Evolutionary conservation across 73 alveolate genomes (phyloP), one percentile per base, ranked within the genome.

Genomic region (Uronychia binucleata): DNA sequence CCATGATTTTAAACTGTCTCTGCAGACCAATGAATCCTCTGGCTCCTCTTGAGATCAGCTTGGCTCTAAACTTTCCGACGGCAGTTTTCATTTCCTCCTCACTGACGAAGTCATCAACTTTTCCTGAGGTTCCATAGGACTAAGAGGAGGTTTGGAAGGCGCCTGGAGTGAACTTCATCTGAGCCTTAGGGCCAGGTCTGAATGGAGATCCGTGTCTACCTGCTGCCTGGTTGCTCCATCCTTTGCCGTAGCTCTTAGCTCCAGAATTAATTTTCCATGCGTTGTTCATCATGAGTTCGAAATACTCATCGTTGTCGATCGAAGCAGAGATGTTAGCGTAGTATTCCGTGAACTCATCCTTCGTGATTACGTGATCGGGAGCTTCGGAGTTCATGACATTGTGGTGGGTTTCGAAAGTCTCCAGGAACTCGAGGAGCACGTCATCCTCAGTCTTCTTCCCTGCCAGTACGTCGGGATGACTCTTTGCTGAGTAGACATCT

Each of bases 21-120:
- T 94, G 83, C 78, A 96, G 93, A 11, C 98, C 93, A 78, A 96
- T 93, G 82, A 96, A 88, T 26, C 99, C 99, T 88, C 99, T 93
- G 13, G 98, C 96, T 25, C 99, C 99, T 88, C 98, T 88, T 35
- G 89, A 76, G 34, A 88, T 90, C n/a, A 96, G 81, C 85, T 89
- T 96, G 59, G 91, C 82, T 88, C 97, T 91, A 26, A 96, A 84
- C 79, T 95, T 95, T 80, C 86, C 91, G 28, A 92, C 67, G 13
- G 86, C 35, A 75, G 60, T 87, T 57, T 80, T 83, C 1, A 81
- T 84, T 27, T 91, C 74, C 19, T 46, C 67, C 67, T 81, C 29
- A 88, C 79, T 46, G 78, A 77, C 67, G 67, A 46, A 46, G 19
- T 46, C 67, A 46, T 46, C 67, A 46, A 46, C 67, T 19, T 46